Conservation (phyloP, 208 protist genomes). For the Polymyxa betae region DNA sequence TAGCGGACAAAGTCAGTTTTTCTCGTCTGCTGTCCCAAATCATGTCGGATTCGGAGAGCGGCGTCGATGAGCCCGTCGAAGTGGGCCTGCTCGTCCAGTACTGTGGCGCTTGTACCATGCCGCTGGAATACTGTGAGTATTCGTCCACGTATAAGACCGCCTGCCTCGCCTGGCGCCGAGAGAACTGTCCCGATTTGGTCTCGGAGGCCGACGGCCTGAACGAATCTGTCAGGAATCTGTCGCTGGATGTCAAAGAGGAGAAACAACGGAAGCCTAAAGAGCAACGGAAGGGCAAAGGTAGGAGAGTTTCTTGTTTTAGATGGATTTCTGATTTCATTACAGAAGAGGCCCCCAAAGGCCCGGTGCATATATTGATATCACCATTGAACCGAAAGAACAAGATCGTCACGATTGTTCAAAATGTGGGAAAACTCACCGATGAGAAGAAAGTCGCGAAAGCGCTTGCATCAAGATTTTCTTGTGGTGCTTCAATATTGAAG, state of each 20-base stretch:
- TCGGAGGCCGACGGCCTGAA: background rate
- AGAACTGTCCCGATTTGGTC: background rate
- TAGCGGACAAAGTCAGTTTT: no score
- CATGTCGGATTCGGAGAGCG: no score
- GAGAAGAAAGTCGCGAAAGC: slow-evolving; percentile 52
- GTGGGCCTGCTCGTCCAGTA: no score
- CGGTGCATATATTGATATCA: background rate
- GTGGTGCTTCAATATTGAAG: slow-evolving; percentile 30
- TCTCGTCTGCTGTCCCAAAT: no score
- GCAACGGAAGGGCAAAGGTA: background rate
- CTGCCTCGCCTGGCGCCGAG: background rate
- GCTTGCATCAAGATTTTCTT: slow-evolving; percentile 9
- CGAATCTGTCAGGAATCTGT: background rate
- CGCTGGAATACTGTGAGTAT: slow-evolving; percentile 52
- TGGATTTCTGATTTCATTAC: background rate
- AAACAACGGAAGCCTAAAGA: background rate
- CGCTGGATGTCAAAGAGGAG: background rate
- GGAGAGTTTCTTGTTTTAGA: background rate
- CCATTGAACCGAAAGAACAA: slow-evolving; percentile 22
- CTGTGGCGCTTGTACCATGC: slow-evolving; percentile 18
- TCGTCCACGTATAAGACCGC: background rate
- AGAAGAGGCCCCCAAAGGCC: background rate
- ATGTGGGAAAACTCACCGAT: background rate
- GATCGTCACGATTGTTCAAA: slow-evolving; percentile 24
- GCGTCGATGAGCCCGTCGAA: no score